Conservation (phyloP, 2,329 filamentous ascomycete species). For the Paradendryphiella salina region DNA sequence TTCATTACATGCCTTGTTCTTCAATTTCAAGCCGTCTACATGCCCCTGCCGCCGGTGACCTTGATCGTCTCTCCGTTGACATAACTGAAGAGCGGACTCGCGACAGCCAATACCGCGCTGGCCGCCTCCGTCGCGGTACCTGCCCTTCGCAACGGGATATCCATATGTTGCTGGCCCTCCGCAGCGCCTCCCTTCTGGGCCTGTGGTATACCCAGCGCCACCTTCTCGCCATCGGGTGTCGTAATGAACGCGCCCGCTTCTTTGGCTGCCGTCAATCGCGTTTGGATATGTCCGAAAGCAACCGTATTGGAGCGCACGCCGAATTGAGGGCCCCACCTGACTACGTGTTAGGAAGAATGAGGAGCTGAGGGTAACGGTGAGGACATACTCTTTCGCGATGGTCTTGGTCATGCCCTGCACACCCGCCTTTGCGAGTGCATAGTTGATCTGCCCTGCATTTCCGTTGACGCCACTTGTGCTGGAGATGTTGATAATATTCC, state of each 20-base stretch:
- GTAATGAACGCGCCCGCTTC: constrained; percentile 80
- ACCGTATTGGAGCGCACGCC: constrained; percentile 83
- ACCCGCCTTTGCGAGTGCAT: constrained; percentile 81
- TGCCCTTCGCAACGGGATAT: constrained; percentile 77
- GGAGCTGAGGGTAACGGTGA: neutral
- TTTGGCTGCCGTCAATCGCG: constrained; percentile 79
- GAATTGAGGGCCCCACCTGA: constrained; percentile 74
- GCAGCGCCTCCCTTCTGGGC: constrained; percentile 50
- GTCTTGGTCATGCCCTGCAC: constrained; percentile 83
- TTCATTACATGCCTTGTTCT: neutral
- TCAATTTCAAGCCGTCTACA: constrained; percentile 48
- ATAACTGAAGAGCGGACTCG: constrained; percentile 81
- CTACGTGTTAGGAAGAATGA: constrained; percentile 8
- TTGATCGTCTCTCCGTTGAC: constrained; percentile 85
- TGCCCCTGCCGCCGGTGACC: constrained; percentile 75
- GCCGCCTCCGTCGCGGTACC: constrained; percentile 82
- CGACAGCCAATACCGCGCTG: constrained; percentile 73
- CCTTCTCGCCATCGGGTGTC: constrained; percentile 67
- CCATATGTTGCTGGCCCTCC: constrained; percentile 53
- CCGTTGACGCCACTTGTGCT: constrained; percentile 81
- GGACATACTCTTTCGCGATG: constrained; percentile 72
- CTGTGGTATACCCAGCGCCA: constrained; percentile 48
- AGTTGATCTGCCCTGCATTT: constrained; percentile 91
- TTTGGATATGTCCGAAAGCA: constrained; percentile 81
- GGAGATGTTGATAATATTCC: constrained; percentile 81